Percentiles rank a stretch among this genome's conserved stretches.
These are phyloP conservation scores for Debaryomyces robertsiae DNA, from an alignment of 1,139 yeast genomes.

Conservation along the genomic window DNA sequence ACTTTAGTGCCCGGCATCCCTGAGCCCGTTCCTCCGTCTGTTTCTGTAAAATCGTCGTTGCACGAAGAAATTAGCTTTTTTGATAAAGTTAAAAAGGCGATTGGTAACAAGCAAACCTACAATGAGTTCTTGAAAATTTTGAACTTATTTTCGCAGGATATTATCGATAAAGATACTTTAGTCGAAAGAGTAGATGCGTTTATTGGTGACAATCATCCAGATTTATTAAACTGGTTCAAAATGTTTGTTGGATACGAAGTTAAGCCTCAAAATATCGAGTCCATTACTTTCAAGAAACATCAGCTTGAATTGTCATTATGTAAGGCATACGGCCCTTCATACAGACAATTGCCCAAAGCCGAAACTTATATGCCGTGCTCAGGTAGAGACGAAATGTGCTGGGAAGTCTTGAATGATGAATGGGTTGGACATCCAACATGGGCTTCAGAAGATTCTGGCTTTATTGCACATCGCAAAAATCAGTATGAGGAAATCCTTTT, in stretches of 20 bases:
- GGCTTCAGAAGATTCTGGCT: slow-evolving; percentile 99
- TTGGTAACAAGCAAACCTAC: slow-evolving; percentile 87
- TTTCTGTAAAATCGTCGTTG: slow-evolving; percentile 52
- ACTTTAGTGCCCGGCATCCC: slow-evolving; percentile 84
- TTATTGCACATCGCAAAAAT: slow-evolving; percentile 95
- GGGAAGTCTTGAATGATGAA: slow-evolving; percentile 97
- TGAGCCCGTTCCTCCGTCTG: slow-evolving; percentile 77
- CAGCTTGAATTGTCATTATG: slow-evolving; percentile 86
- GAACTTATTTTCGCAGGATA: slow-evolving; percentile 85
- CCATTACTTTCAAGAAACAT: slow-evolving; percentile 85
- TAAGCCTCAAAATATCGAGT: slow-evolving; percentile 77
- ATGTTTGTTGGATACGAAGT: slow-evolving; percentile 86
- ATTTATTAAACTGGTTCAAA: slow-evolving; percentile 88
- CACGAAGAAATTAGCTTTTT: slow-evolving; percentile 87
- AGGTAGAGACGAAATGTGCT: slow-evolving; percentile 98
- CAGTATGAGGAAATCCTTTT: slow-evolving; percentile 95
- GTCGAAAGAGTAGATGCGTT: slow-evolving; percentile 86
- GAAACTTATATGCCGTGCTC: slow-evolving; percentile 98
- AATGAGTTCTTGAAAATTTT: slow-evolving; percentile 87
- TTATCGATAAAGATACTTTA: slow-evolving; percentile 79
- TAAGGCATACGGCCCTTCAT: slow-evolving; percentile 89
- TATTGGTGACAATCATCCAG: slow-evolving; percentile 74
- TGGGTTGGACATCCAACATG: slow-evolving; percentile 99
- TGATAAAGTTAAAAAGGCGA: slow-evolving; percentile 87
- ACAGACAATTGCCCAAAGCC: slow-evolving; percentile 88